Evolutionary conservation across 306 rosid genomes (phyloP).

Genomic region (Glycine latifolia): DNA sequence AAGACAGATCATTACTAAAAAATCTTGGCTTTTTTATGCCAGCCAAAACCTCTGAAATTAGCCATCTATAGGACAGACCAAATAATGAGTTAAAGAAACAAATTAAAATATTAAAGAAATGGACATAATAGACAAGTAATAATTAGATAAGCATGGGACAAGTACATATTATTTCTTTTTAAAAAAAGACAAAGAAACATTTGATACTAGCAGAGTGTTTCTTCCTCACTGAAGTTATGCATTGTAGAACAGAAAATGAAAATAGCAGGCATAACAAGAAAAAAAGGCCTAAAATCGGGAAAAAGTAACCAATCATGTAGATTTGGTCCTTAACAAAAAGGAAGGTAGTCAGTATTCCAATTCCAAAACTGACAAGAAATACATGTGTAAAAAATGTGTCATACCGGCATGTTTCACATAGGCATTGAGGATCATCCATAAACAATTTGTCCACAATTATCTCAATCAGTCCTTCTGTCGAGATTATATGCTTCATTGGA

Average conservation of each 20-base stretch:
- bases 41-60: conserved; percentile 21
- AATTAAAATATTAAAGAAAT: background rate
- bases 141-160: conserved; percentile 20
- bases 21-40: background rate
- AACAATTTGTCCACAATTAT: conserved; percentile 67
- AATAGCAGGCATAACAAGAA: conserved; percentile 17
- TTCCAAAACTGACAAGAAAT: conserved; percentile 38
- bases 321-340: conserved; percentile 5
- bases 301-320: conserved; percentile 29
- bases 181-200: background rate
- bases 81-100: background rate
- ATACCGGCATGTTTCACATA: conserved; percentile 89
- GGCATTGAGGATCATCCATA: conserved; percentile 83
- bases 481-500: conserved; percentile 64
- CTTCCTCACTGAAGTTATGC: conserved; percentile 15
- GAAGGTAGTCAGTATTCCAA: conserved; percentile 20
- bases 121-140: conserved; percentile 2
- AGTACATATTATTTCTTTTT: background rate
- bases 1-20: background rate
- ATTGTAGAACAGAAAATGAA: conserved; percentile 18
- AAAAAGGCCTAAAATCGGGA: background rate
- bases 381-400: conserved; percentile 5
- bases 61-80: background rate
- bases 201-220: conserved; percentile 32
- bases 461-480: conserved; percentile 67